These are phyloP conservation scores for Pseudomassariella vexata DNA, from an alignment of 2,329 filamentous ascomycete species.

Conservation along the genomic window DNA sequence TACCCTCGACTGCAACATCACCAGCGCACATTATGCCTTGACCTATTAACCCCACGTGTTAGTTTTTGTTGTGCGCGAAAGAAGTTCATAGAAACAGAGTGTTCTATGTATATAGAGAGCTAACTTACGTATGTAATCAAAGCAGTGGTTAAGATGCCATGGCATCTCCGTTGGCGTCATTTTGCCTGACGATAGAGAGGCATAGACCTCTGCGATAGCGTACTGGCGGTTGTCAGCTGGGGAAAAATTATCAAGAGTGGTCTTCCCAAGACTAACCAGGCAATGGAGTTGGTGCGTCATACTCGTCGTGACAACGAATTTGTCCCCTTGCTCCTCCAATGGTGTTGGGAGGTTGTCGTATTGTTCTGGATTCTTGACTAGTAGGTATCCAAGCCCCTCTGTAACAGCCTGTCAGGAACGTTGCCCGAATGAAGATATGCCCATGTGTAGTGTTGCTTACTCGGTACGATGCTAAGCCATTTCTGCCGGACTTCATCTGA, in stretches of 20 bases:
- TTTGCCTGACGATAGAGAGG: too few relatives aligned
- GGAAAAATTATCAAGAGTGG: too few relatives aligned
- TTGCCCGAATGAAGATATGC: background rate
- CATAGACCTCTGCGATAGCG: conserved; percentile 31
- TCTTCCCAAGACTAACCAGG: conserved; percentile 21
- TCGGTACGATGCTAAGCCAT: conserved; percentile 34
- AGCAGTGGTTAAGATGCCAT: conserved; percentile 34
- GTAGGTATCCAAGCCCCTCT: conserved; percentile 34
- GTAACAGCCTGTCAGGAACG: background rate
- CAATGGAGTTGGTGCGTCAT: conserved; percentile 40
- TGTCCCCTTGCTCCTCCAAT: conserved; percentile 23
- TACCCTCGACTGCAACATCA: conserved; percentile 25
- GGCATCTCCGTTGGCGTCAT: conserved; percentile 23
- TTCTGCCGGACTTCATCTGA: conserved; percentile 22
- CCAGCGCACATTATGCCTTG: conserved; percentile 23
- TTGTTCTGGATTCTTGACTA: conserved; percentile 24
- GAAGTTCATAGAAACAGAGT: too few relatives aligned
- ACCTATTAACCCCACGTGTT: too few relatives aligned
- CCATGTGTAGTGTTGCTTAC: conserved; percentile 16
- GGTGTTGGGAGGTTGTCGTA: conserved; percentile 31
- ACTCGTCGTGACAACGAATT: conserved; percentile 34
- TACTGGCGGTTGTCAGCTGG: conserved; percentile 20
- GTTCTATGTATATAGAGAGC: too few relatives aligned
- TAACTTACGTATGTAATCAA: too few relatives aligned
- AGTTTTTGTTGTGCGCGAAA: too few relatives aligned